phyloP scores from a whole-genome alignment of 495 filamentous ascomycete species.

The Aspergillus sclerotioniger region DNA sequence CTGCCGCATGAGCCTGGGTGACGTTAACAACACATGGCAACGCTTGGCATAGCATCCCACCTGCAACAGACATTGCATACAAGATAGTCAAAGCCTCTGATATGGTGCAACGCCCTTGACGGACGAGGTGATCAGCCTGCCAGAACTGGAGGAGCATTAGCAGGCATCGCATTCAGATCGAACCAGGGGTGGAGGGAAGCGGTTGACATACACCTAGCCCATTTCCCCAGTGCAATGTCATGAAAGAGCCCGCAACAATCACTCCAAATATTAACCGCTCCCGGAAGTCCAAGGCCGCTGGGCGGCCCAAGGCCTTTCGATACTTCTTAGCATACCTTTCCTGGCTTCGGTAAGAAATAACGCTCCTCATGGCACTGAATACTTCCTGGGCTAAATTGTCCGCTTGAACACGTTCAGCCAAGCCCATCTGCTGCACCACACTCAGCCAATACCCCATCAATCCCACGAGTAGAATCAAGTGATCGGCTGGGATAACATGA shows the following conservation, averaged over 20 bases:
- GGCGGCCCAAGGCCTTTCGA: slow-evolving; percentile 55
- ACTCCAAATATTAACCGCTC: slow-evolving; percentile 15
- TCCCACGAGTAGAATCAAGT: slow-evolving; percentile 8
- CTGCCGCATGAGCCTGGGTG: slow-evolving; percentile 24
- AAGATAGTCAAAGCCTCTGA: slow-evolving; percentile 15
- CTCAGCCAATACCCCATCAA: slow-evolving; percentile 7
- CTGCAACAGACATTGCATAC: slow-evolving; percentile 14
- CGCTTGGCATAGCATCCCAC: slow-evolving; percentile 15
- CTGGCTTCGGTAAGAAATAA: slow-evolving; percentile 82
- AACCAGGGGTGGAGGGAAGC: background rate
- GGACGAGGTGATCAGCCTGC: slow-evolving; percentile 9
- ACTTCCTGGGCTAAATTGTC: too few relatives aligned
- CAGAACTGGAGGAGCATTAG: slow-evolving; percentile 11
- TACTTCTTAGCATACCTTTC: slow-evolving; percentile 71
- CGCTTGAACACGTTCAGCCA: too few relatives aligned
- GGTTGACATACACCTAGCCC: slow-evolving; percentile 16
- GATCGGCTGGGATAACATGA: slow-evolving; percentile 16
- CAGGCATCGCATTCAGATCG: background rate
- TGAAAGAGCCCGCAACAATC: slow-evolving; percentile 15
- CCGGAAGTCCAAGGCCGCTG: slow-evolving; percentile 3
- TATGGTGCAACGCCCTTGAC: slow-evolving; percentile 14
- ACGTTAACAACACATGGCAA: slow-evolving; percentile 14
- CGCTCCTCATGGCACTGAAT: slow-evolving; percentile 76
- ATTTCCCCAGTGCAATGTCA: slow-evolving; percentile 14
- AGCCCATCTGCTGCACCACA: slow-evolving; percentile 34